Conservation (phyloP, 345 rosid species). For the Populus davidiana region DNA sequence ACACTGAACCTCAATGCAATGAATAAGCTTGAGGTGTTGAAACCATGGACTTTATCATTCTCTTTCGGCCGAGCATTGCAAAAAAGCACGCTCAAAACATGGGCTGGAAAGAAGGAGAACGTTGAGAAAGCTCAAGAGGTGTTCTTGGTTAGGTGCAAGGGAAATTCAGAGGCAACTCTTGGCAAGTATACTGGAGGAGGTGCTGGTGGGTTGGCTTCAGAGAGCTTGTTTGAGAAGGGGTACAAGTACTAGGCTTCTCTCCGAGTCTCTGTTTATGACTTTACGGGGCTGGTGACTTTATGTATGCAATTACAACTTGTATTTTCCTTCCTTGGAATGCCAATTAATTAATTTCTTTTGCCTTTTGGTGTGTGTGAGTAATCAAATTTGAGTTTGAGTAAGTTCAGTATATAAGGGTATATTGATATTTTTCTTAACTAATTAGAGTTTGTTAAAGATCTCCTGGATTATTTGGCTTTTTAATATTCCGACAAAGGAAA, state of each 20-base stretch:
- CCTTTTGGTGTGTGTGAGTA: too few species aligned
- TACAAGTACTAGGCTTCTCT: slow-evolving; percentile 57
- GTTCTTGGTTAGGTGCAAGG: slow-evolving; percentile 75
- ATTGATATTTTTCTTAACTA: too few species aligned
- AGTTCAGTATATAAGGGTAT: too few species aligned
- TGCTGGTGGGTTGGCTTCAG: slow-evolving; percentile 66
- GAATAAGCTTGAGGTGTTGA: slow-evolving; percentile 72
- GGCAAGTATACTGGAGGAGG: slow-evolving; percentile 57
- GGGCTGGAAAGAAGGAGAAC: slow-evolving; percentile 83
- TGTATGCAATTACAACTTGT: too few species aligned
- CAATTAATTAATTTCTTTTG: too few species aligned
- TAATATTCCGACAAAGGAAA: background rate
- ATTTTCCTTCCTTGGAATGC: too few species aligned
- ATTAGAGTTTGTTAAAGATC: background rate
- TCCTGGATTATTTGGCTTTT: background rate
- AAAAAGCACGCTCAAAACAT: slow-evolving; percentile 87
- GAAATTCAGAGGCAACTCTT: slow-evolving; percentile 78
- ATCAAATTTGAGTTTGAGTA: too few species aligned
- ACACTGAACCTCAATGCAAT: slow-evolving; percentile 78
- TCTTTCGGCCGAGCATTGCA: slow-evolving; percentile 94
- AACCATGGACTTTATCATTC: slow-evolving; percentile 94
- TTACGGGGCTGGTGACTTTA: background rate
- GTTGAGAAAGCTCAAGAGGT: slow-evolving; percentile 66
- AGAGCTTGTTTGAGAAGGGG: slow-evolving; percentile 80
- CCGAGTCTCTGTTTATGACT: background rate